Conservation (phyloP, 176 grass and related monocot genomes). For the Zoysia japonica region DNA sequence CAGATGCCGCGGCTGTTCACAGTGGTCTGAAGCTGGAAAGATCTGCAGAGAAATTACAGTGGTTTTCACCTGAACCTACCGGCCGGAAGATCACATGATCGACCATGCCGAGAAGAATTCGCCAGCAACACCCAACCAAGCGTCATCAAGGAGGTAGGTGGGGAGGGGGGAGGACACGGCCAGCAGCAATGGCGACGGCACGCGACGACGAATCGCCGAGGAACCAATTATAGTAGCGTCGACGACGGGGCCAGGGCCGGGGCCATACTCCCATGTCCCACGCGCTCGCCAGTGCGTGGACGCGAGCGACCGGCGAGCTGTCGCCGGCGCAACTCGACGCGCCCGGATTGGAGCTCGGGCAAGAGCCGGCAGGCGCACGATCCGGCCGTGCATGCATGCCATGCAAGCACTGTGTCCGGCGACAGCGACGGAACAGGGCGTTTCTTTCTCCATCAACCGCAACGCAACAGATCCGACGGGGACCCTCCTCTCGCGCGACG, state of each 20-base stretch:
- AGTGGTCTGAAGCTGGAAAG: background rate
- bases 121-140: background rate
- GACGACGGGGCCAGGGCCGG: background rate
- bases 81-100: conserved; percentile 2
- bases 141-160: background rate
- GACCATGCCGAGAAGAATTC: conserved; percentile 6
- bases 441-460: background rate
- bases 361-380: background rate
- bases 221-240: background rate
- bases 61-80: background rate
- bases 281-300: background rate
- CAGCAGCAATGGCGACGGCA: background rate
- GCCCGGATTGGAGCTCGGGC: background rate
- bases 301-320: conserved; percentile 15
- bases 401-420: background rate
- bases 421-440: background rate
- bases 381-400: background rate
- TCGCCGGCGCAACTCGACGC: conserved; percentile 7
- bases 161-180: background rate
- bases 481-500: background rate
- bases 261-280: background rate
- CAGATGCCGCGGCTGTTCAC: no score
- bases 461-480: background rate
- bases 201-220: background rate
- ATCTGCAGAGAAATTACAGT: background rate